Conservation (phyloP, 768 basidiomycete species). For the Tricholoma hemisulphureum region DNA sequence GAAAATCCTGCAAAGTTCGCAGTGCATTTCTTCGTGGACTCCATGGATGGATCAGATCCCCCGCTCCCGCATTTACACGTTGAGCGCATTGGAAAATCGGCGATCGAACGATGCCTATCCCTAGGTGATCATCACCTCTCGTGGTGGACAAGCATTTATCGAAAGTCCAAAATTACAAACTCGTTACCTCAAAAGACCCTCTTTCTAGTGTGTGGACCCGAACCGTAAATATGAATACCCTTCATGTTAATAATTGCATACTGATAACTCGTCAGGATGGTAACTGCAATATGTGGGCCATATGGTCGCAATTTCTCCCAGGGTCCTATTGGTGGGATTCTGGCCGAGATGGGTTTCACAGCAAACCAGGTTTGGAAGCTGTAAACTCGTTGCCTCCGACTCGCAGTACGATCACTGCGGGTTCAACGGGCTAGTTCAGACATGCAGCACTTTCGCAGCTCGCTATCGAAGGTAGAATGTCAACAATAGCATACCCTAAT, state of each 20-base stretch:
- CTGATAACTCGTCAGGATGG: conserved; percentile 53
- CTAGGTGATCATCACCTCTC: conserved; percentile 20
- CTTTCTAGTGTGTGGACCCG: conserved; percentile 84
- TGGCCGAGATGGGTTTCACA: conserved; percentile 62
- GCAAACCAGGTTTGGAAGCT: conserved; percentile 71
- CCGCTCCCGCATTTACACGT: conserved; percentile 29
- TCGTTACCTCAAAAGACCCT: conserved; percentile 41
- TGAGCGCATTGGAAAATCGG: conserved; percentile 56
- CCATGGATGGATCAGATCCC: conserved; percentile 28
- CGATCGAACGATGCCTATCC: conserved; percentile 43
- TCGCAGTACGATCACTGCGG: not conserved
- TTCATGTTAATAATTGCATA: not conserved
- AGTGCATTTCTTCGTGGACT: conserved; percentile 64
- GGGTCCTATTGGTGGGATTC: conserved; percentile 63
- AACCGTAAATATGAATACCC: conserved; percentile 50
- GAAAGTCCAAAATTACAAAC: conserved; percentile 15
- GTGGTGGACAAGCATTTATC: conserved; percentile 39
- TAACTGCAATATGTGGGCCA: conserved; percentile 70
- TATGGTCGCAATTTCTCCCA: conserved; percentile 76
- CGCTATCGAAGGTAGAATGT: not conserved
- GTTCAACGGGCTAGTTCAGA: not conserved
- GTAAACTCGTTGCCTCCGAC: conserved; percentile 23
- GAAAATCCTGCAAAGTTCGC: conserved; percentile 55
- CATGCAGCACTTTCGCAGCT: not conserved
- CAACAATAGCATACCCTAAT: not conserved